A percentile compares a stretch with the other conserved stretches of the same genome.
Evolutionary conservation across 108 stramenopile genomes (phyloP).

Genomic region (Asterionellopsis glacialis): DNA sequence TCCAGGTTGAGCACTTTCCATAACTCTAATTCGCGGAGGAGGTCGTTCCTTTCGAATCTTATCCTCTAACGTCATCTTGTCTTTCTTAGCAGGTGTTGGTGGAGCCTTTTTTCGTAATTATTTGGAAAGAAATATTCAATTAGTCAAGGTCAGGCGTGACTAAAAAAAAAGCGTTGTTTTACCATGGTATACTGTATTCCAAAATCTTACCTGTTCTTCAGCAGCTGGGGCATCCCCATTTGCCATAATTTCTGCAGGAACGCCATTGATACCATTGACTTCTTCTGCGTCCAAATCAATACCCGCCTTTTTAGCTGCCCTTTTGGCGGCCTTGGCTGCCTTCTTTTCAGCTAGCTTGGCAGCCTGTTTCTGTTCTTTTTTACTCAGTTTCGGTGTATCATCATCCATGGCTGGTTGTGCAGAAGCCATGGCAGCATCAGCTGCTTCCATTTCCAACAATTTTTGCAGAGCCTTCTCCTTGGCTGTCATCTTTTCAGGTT

Average conservation of each 20-base stretch:
- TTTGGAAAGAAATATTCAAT: background rate
- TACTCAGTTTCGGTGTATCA: conserved; percentile 28
- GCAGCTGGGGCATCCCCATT: background rate
- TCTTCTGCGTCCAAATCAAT: conserved; percentile 17
- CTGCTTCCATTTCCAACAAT: conserved; percentile 25
- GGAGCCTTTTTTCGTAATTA: background rate
- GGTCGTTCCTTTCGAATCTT: conserved; percentile 89
- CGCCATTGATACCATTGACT: conserved; percentile 7
- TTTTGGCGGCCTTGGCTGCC: conserved; percentile 33
- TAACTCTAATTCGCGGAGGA: conserved; percentile 87
- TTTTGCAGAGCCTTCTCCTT: conserved; percentile 39
- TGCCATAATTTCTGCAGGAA: background rate
- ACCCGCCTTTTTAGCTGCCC: conserved; percentile 10
- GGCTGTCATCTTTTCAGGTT: conserved; percentile 1
- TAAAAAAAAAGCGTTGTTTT: background rate
- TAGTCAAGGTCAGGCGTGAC: background rate
- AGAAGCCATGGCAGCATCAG: conserved; percentile 16
- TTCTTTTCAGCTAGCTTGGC: conserved; percentile 49
- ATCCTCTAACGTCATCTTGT: conserved; percentile 77
- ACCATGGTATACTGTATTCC: background rate
- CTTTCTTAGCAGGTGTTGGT: conserved; percentile 13
- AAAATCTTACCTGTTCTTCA: conserved; percentile 9
- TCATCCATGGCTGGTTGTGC: conserved; percentile 10
- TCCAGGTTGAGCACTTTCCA: conserved; percentile 85
- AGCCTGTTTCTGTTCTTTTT: conserved; percentile 50